These are phyloP conservation scores for Wickerhamomyces sp. DNA, from an alignment of 1,139 yeast species.

Conservation along the genomic window DNA sequence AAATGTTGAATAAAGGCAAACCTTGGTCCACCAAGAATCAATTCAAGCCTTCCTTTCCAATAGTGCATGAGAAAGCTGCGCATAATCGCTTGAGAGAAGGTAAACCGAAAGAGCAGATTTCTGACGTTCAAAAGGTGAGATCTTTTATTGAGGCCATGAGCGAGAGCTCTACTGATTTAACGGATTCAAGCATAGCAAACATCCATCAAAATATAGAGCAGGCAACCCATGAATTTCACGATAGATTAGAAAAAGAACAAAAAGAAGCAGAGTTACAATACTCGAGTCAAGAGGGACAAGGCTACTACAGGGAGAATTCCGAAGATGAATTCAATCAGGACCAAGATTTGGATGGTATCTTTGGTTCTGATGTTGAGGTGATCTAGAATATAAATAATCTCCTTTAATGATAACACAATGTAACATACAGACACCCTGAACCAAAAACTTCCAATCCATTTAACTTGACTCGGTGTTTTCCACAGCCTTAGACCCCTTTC, in stretches of 20 bases:
- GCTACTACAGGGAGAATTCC: too few relatives aligned
- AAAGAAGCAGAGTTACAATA: neutral
- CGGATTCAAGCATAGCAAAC: neutral
- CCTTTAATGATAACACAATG: neutral
- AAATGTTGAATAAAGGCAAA: neutral
- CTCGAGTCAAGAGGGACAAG: too few relatives aligned
- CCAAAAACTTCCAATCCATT: too few relatives aligned
- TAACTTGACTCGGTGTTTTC: too few relatives aligned
- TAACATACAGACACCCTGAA: too few relatives aligned
- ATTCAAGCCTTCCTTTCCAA: too few relatives aligned
- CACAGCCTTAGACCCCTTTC: neutral
- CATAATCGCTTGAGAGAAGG: too few relatives aligned
- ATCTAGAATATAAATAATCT: constrained; percentile 4
- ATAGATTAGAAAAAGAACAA: constrained; percentile 3
- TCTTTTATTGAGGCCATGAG: too few relatives aligned
- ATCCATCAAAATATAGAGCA: constrained; percentile 11
- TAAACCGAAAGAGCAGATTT: too few relatives aligned
- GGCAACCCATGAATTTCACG: constrained; percentile 9
- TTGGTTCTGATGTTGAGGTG: constrained; percentile 23
- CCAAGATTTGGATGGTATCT: constrained; percentile 10
- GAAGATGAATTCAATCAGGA: neutral
- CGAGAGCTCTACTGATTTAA: neutral
- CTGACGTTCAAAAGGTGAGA: too few relatives aligned
- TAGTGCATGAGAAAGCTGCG: too few relatives aligned
- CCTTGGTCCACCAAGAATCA: neutral